Evolutionary conservation across 768 basidiomycete species (phyloP), one percentile per base, ranked within the genome.

Genomic region (Leccinum boreale): DNA sequence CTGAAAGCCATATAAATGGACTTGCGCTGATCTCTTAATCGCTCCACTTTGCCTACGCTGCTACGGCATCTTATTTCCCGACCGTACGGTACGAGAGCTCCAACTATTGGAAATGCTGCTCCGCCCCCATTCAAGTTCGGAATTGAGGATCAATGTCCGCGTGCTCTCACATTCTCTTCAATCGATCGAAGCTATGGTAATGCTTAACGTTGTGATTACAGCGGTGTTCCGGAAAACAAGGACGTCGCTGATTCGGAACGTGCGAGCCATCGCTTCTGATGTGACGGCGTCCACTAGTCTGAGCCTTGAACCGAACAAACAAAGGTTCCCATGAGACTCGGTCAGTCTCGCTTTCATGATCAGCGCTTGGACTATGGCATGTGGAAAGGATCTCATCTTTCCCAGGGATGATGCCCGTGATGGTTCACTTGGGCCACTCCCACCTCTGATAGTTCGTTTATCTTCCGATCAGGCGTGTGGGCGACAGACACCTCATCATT

Each of bases 341-440:
- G 36, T 31, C 4, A 4, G 59, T 50, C 5, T 39, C 58, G 46
- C 4, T 12, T 33, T 67, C 62, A 67, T 67, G 68, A 70, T 70
- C 68, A 68, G 56, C 67, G 67, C 50, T 56, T 53, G 42, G 29
- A 44, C 50, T n/a, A 14, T 36, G 23, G 21, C 19, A 33, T 33
- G 51, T 36, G 7, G 24, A 4, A n/a, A 1, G 50, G 46, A 55
- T 61, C 57, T 61, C 42, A 56, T 69, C 59, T 61, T 39, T 39
- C 48, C 45, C 19, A 48, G 54, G 3, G 19, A 45, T 46, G 24
- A 64, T 66, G 28, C 42, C 64, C 60, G 54, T 46, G 44, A 23
- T 49, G 44, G 19, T 36, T 35, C 56, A 33, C 52, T 21, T 36
- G 2, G 15, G 9, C 11, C 31, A 12, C 6, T 36, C 12, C 10